Evolutionary conservation across 768 basidiomycete species (phyloP), one percentile per base, ranked within the genome.

Genomic region (Suillus ampliporus): DNA sequence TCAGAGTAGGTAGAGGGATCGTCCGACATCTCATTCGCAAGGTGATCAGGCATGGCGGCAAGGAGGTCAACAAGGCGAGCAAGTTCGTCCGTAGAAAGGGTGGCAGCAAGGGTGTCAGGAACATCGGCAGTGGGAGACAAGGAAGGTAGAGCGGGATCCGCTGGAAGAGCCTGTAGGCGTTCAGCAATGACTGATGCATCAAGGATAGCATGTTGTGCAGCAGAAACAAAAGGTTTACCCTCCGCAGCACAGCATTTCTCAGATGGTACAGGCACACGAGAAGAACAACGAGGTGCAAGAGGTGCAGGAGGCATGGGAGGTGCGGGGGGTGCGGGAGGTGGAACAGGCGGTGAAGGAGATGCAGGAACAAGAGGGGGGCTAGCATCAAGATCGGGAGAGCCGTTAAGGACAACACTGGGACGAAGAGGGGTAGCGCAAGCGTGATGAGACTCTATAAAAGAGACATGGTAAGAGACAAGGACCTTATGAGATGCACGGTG

Each of bases 361-460:
- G 66, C 0, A 61, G 68, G 26, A 74, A 61, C 56, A 37, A 58
- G 63, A 52, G 38, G 40, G 15, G 17, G 1, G 68, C 71, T 37
- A 65, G 61, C 21, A 46, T 21, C 6, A 63, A 66, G 28, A 31
- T 31, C 31, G n/a, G n/a, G n/a, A 66, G 64, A 15, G 15, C 17
- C 17, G 17, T 41, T 41, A 17, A 28, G 65, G 71, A 51, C 44
- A 13, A 21, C 67, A 11, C 67, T 44, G 11, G 58, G 37, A 23
- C 11, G 26, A 40, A 43, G 38, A 17, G 38, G 40, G 10, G 44
- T 23, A 9, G n/a, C 19, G 31, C 19, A 56, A 44, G 48, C 51
- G 14, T 64, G 14, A 19, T 67, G 65, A 14, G 63, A 64, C 51
- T 72, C 66, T 13, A 72, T 63, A 38, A 74, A 75, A 0, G 54